Base-by-base conservation (phyloP, 768 basidiomycete genomes). In the Hortiboletus campestris region DNA sequence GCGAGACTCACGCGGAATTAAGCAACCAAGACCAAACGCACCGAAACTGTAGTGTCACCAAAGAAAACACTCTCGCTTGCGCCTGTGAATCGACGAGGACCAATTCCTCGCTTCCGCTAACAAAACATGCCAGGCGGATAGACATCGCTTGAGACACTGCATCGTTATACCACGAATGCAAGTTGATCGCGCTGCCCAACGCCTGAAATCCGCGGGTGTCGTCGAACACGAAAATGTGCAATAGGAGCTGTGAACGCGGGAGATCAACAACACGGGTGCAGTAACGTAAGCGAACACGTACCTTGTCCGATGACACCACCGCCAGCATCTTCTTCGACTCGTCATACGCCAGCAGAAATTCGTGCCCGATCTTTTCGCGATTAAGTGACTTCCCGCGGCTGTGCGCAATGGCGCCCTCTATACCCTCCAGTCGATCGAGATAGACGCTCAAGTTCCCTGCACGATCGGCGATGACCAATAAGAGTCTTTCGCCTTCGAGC, bases 1-100 rank as follows among this genome's bases (percentile, higher is more conserved):
- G 46, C 5, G 10, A 42, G 9, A 10, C 48, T 6, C 25, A 32
- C 38, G 28, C 32, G 11, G 3, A 12, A 42, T 17, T 13, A 25
- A 16, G 9, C 9, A 31, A 49, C 11, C 2, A 8, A 38, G 6
- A 13, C 10, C 4, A 19, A 8, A 56, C 72, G 29, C 31, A 83
- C 83, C 83, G 67, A 53, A 82, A 84, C 45, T 82, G 79, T 52
- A 79, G 75, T 0, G 81, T 80, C 3, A 80, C 68, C 44, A 83
- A 59, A 1, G 84, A 85, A 57, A 77, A 84, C n/a, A 85, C 72
- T 17, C 84, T 69, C 2, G 74, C 80, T 16, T 74, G 73, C 0
- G 69, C 68, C 4, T 54, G 58, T 0, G 73, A 72, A 55, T 85
- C 84, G 5, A 84, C 68, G 0, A 85, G 62, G 0, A 81, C 59